Conservation (phyloP, 192 early-diverging fungal genomes). For the Spizellomyces sp. region DNA sequence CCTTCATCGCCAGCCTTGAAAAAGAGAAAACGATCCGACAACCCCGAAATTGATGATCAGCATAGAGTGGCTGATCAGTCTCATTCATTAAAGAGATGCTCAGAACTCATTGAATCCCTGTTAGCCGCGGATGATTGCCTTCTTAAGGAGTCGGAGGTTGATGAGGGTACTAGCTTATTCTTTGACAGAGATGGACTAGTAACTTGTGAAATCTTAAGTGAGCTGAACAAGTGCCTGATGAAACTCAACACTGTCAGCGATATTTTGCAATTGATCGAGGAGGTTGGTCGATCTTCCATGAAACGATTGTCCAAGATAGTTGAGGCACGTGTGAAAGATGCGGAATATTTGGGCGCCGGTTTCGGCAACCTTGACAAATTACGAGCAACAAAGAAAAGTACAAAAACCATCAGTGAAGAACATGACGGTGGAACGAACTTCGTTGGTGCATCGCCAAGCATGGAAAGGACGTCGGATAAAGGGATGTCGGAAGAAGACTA, state of each 20-base stretch:
- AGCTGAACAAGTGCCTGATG: constrained; percentile 10
- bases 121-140: too few relatives aligned
- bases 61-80: too few relatives aligned
- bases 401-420: constrained; percentile 4
- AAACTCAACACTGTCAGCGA: not conserved
- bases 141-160: too few relatives aligned
- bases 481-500: too few relatives aligned
- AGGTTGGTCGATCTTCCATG: not conserved
- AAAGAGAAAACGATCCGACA: too few relatives aligned
- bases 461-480: not conserved
- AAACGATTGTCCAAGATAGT: constrained; percentile 19
- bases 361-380: not conserved
- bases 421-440: not conserved
- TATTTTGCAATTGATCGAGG: not conserved
- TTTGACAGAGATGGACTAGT: constrained; percentile 7
- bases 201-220: not conserved
- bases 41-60: too few relatives aligned
- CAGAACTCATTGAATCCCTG: too few relatives aligned
- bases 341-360: constrained; percentile 4
- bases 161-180: not conserved
- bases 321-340: constrained; percentile 24
- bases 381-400: constrained; percentile 7
- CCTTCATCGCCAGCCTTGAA: too few relatives aligned
- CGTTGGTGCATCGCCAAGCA: not conserved
- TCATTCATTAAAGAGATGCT: too few relatives aligned